Conservation (phyloP, 345 rosid genomes). For the Firmiana major region DNA sequence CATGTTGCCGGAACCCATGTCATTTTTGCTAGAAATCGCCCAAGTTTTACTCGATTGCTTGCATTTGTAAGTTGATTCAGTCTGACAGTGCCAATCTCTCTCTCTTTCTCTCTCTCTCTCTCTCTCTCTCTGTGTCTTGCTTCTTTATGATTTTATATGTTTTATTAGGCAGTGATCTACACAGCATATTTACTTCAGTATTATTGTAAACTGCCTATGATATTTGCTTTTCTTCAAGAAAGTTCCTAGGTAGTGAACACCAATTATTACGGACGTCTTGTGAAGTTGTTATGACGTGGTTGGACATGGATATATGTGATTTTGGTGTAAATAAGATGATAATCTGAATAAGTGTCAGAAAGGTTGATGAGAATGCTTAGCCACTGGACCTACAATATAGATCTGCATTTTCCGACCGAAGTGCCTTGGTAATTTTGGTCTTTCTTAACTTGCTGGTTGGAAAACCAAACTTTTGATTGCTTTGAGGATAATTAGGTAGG, state of each 20-base stretch:
- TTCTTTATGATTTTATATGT: not conserved
- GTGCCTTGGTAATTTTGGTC: not conserved
- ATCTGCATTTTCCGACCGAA: not conserved
- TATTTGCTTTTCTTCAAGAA: not conserved
- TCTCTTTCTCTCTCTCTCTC: not conserved
- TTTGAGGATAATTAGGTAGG: not conserved
- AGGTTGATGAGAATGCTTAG: not conserved
- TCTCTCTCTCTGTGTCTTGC: too few species aligned
- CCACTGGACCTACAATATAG: not conserved
- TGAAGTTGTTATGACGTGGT: not conserved
- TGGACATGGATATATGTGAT: not conserved
- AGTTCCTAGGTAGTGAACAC: not conserved
- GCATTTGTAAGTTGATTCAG: conserved; percentile 59
- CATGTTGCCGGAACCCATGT: conserved; percentile 47
- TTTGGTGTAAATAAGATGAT: conserved; percentile 1
- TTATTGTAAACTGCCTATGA: not conserved
- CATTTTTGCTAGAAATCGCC: conserved; percentile 39
- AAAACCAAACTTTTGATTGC: not conserved
- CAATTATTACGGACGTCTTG: not conserved
- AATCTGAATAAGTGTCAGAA: not conserved
- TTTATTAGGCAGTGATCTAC: not conserved
- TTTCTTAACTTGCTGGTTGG: not conserved
- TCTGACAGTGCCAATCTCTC: not conserved
- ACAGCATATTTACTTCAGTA: not conserved
- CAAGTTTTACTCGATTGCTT: conserved; percentile 45